Evolutionary conservation across 305 asterid species (phyloP).

Genomic region (Petunia hybrid): DNA sequence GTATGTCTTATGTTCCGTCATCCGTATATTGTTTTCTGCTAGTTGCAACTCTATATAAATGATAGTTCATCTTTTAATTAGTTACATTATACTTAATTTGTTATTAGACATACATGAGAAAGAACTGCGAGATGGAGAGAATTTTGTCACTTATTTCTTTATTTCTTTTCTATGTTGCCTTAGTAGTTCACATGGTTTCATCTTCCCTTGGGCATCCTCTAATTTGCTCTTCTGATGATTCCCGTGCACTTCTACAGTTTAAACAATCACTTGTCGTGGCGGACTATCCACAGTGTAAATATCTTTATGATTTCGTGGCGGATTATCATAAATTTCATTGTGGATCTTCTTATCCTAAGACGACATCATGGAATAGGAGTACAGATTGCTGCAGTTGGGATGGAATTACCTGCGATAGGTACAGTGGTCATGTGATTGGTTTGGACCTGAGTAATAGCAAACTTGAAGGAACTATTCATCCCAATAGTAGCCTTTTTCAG

Average conservation of each 20-base stretch:
- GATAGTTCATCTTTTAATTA: not conserved
- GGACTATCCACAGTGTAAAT: not conserved
- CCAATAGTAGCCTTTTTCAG: too few relatives aligned
- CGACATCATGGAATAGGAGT: too few relatives aligned
- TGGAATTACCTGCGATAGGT: too few relatives aligned
- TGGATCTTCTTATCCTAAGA: too few relatives aligned
- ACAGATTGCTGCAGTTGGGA: too few relatives aligned
- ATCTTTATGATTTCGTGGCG: too few relatives aligned
- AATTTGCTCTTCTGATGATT: slow-evolving; percentile 7
- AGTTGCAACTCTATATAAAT: not conserved
- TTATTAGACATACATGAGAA: not conserved
- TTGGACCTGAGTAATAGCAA: too few relatives aligned
- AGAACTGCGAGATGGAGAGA: not conserved
- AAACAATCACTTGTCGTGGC: not conserved
- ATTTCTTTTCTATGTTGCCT: not conserved
- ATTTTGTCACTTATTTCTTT: not conserved
- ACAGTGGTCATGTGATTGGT: too few relatives aligned
- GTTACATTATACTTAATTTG: not conserved
- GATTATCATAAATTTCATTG: too few relatives aligned
- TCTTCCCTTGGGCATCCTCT: not conserved
- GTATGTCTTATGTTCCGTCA: too few relatives aligned
- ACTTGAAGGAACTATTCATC: too few relatives aligned
- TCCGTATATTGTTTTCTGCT: too few relatives aligned
- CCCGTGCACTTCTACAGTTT: not conserved
- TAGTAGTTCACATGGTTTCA: not conserved